Conservation (phyloP, 2,329 filamentous ascomycete genomes). For the Colletotrichum tanaceti region DNA sequence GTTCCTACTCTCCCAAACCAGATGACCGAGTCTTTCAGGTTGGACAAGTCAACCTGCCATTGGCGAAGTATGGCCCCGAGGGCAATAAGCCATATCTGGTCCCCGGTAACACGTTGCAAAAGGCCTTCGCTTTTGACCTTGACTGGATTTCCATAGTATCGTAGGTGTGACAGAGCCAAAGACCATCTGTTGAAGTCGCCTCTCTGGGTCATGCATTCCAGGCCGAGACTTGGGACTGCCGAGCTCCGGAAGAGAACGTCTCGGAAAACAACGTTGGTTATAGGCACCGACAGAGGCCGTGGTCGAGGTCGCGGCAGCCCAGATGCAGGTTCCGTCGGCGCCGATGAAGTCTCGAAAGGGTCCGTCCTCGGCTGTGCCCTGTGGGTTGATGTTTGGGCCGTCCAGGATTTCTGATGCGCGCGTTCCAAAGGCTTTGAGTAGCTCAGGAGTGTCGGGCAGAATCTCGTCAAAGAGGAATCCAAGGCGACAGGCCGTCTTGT, state of each 20-base stretch:
- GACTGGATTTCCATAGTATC: slow-evolving; percentile 7
- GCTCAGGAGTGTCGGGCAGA: neutral
- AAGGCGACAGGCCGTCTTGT: slow-evolving; percentile 1
- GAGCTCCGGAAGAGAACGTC: neutral
- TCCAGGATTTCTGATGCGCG: neutral
- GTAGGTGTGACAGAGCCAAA: neutral
- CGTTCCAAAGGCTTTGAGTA: slow-evolving; percentile 9
- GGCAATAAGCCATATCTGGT: neutral
- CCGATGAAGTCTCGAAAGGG: slow-evolving; percentile 10
- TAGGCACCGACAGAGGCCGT: neutral
- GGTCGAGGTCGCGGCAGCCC: slow-evolving; percentile 7
- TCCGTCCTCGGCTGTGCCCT: slow-evolving; percentile 1
- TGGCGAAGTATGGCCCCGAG: neutral
- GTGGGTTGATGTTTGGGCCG: slow-evolving; percentile 6
- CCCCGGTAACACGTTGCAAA: neutral
- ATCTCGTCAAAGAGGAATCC: slow-evolving; percentile 12
- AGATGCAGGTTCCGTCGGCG: neutral
- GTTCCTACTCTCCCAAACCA: neutral
- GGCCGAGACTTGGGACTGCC: neutral
- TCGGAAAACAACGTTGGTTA: neutral
- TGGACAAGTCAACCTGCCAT: neutral
- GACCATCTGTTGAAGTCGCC: slow-evolving; percentile 1
- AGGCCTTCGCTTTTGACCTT: neutral
- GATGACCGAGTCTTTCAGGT: neutral
- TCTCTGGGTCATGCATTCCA: neutral